Base-by-base conservation (phyloP, 225 moss, liverwort and hornwort species). In the Sphagnum tenellum region DNA sequence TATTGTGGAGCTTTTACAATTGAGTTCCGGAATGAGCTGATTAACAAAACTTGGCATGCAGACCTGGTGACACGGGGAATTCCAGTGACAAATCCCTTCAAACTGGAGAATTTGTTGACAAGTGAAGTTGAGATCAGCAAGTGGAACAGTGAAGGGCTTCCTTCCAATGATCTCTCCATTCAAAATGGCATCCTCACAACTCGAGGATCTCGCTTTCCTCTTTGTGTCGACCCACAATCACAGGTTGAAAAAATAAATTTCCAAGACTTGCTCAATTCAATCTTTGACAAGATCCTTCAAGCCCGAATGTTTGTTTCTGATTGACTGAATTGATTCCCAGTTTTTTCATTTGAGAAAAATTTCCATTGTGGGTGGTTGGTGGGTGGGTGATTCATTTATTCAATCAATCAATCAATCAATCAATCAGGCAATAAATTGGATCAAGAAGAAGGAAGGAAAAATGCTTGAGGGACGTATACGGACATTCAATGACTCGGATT, bases 161-260 rank as follows among this genome's bases (percentile, higher is more conserved):
- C 94, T 4, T 94, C 94, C 2, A 94, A 94, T 65, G 94, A 94
- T 65, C 94, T 94, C 48, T 94, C 94, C 52, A 88, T 94, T 12
- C 91, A 94, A 73, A 94, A 94, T 73, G 94, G 91, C 55, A 86
- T 94, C 63, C 88, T 94, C 4, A 94, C 91, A 57, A 94, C 89
- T 8, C 91, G 89, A 71, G 87, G 85, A 50, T 91, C 84, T 12
- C 71, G 91, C 60, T 94, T 89, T 52, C 94, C 91, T 6, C 94
- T 94, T 13, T 91, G 94, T 44, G 67, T 94, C 48, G 91, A 94
- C 56, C 94, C 91, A 56, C 94, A 94, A 80, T 62, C 91, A 67
- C 94, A 94, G 81, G 94, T 89, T 29, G 29, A 29, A 29, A 29
- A 29, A 29, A 29, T 29, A 29, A 29, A 29, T 29, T 29, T 29